Percentiles rank a stretch among this genome's conserved stretches.
Conservation (phyloP, 352 stramenopile species). For the Phytophthora citrophthora region DNA sequence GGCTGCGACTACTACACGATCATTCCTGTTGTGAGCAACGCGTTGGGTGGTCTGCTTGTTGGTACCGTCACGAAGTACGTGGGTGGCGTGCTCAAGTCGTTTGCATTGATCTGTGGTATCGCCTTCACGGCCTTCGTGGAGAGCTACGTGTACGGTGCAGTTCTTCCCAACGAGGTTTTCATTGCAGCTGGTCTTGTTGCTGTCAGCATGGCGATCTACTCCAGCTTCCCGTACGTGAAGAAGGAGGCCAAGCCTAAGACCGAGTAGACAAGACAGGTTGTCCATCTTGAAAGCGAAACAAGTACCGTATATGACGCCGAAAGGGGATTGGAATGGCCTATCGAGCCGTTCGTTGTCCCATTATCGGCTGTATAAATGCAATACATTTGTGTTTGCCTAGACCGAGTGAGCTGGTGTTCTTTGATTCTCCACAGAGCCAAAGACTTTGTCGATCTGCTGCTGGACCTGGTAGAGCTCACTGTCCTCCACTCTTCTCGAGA, state of each 20-base stretch:
- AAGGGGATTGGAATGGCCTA: neutral
- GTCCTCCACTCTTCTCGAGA: too few species aligned
- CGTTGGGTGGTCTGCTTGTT: conserved; percentile 83
- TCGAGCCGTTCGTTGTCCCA: too few species aligned
- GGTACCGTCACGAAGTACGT: conserved; percentile 90
- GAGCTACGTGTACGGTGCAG: conserved; percentile 67
- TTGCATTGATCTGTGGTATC: conserved; percentile 89
- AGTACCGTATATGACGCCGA: conserved; percentile 12
- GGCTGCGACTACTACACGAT: conserved; percentile 80
- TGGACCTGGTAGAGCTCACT: too few species aligned
- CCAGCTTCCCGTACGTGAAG: conserved; percentile 66
- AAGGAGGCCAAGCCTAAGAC: conserved; percentile 42
- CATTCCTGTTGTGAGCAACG: conserved; percentile 84
- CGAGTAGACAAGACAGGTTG: conserved; percentile 24
- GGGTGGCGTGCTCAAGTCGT: conserved; percentile 92
- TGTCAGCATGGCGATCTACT: conserved; percentile 78
- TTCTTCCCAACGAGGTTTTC: conserved; percentile 69
- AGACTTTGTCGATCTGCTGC: too few species aligned
- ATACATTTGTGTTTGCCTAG: too few species aligned
- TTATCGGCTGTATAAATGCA: too few species aligned
- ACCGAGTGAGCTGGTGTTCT: too few species aligned
- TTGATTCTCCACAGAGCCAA: too few species aligned
- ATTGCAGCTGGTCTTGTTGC: conserved; percentile 74
- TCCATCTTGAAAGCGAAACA: neutral
- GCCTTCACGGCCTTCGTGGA: conserved; percentile 87